A percentile compares a stretch with the other conserved stretches of the same genome.
phyloP scores from a whole-genome alignment of 257 asterid species.

The Nicotiana tabacum region DNA sequence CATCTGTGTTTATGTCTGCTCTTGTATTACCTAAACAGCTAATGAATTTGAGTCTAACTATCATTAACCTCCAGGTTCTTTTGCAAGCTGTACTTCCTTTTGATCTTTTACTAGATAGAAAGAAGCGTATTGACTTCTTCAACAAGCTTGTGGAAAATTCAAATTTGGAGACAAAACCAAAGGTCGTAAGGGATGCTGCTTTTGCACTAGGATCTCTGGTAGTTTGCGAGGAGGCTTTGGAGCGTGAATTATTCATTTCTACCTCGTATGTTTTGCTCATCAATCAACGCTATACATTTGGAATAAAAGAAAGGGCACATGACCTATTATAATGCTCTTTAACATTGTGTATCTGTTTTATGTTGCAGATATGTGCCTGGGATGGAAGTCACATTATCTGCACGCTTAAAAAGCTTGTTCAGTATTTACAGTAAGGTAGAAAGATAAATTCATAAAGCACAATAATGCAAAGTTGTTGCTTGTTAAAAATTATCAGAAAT shows the following conservation, averaged over 20 bases:
- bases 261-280: conserved; percentile 67
- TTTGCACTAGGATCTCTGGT: conserved; percentile 86
- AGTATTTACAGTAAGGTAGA: conserved; percentile 88
- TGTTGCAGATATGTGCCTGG: conserved; percentile 89
- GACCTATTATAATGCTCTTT: background rate
- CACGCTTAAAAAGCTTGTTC: conserved; percentile 90
- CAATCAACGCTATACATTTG: background rate
- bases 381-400: conserved; percentile 89
- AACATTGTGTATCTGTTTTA: background rate
- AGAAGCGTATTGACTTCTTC: conserved; percentile 57
- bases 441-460: background rate
- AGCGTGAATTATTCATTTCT: conserved; percentile 80
- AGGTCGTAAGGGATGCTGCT: conserved; percentile 89
- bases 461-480: background rate
- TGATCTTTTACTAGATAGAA: conserved; percentile 72
- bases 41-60: background rate
- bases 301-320: background rate
- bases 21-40: background rate
- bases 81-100: conserved; percentile 95
- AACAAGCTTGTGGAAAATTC: conserved; percentile 48
- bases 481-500: background rate
- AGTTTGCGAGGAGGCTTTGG: conserved; percentile 93
- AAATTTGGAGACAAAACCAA: conserved; percentile 44
- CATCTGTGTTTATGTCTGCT: conserved; percentile 12
- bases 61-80: conserved; percentile 58